Evolutionary conservation across 2,329 filamentous ascomycete genomes (phyloP).

Genomic region (Aspergillus transmontanensis): DNA sequence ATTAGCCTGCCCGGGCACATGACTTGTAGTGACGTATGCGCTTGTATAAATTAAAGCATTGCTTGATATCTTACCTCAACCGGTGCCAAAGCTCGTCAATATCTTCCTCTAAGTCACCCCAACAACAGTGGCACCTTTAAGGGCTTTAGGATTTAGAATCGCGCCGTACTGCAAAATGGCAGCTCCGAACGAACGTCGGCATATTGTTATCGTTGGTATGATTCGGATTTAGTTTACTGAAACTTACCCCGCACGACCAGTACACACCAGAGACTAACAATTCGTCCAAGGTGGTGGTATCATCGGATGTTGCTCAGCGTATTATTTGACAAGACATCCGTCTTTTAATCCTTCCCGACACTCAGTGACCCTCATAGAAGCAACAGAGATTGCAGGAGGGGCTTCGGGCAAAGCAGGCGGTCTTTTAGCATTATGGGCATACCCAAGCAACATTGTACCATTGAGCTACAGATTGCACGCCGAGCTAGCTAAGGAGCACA

Average conservation of each 20-base stretch:
- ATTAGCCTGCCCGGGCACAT: slow-evolving; percentile 24
- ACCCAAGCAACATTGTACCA: slow-evolving; percentile 79
- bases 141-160: slow-evolving; percentile 18
- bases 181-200: slow-evolving; percentile 31
- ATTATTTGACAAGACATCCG: slow-evolving; percentile 85
- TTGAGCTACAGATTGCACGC: slow-evolving; percentile 82
- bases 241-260: slow-evolving; percentile 25
- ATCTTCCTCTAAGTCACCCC: not conserved
- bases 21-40: slow-evolving; percentile 37
- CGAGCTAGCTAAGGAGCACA: slow-evolving; percentile 81
- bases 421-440: slow-evolving; percentile 87
- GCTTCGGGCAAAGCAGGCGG: slow-evolving; percentile 95
- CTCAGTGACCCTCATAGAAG: slow-evolving; percentile 83
- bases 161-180: slow-evolving; percentile 33
- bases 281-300: slow-evolving; percentile 74
- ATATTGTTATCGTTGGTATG: slow-evolving; percentile 47
- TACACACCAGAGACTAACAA: slow-evolving; percentile 18
- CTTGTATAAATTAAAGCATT: not conserved
- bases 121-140: slow-evolving; percentile 28
- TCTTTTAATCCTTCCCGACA: slow-evolving; percentile 75
- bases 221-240: slow-evolving; percentile 1
- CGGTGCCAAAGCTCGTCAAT: not conserved
- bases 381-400: slow-evolving; percentile 80
- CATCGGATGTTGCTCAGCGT: slow-evolving; percentile 88
- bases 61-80: not conserved